phyloP scores from a whole-genome alignment of 2,329 filamentous ascomycete species.

The Hymenoscyphus infarciens region DNA sequence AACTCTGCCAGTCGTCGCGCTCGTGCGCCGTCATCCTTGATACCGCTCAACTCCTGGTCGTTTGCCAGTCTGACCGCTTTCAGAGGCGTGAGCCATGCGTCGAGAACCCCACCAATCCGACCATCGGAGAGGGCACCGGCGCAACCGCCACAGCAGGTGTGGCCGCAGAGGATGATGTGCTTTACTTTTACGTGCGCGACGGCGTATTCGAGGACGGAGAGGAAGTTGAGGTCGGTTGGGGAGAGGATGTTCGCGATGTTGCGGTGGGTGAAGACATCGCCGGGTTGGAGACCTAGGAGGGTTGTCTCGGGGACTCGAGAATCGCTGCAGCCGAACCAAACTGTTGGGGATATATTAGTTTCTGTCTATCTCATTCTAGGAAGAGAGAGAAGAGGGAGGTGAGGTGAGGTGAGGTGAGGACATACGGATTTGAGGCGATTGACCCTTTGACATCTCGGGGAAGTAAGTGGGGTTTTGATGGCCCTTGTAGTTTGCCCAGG shows the following conservation, averaged over 20 bases:
- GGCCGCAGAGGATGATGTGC: constrained; percentile 68
- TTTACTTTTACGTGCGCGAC: constrained; percentile 68
- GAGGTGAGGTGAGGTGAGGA: constrained; percentile 17
- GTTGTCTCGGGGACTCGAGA: constrained; percentile 81
- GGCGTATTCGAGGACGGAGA: constrained; percentile 75
- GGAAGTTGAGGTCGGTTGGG: constrained; percentile 69
- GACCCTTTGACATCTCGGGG: constrained; percentile 61
- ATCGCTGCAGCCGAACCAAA: constrained; percentile 88
- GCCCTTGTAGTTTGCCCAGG: constrained; percentile 64
- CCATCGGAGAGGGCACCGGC: constrained; percentile 51
- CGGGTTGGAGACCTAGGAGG: constrained; percentile 72
- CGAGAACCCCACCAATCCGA: constrained; percentile 50
- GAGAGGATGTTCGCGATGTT: constrained; percentile 86
- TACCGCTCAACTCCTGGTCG: constrained; percentile 51
- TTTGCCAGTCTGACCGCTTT: constrained; percentile 45
- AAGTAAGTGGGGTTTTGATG: constrained; percentile 70
- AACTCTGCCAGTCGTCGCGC: constrained; percentile 66
- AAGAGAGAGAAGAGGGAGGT: not conserved
- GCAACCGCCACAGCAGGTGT: constrained; percentile 66
- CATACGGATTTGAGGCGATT: constrained; percentile 60
- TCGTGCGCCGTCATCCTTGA: constrained; percentile 52
- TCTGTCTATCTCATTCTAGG: not conserved
- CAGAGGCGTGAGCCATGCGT: constrained; percentile 53
- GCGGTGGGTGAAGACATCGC: constrained; percentile 84
- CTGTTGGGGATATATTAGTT: constrained; percentile 33